phyloP scores from a whole-genome alignment of 768 basidiomycete species.

The Leccinum disarticulatum region DNA sequence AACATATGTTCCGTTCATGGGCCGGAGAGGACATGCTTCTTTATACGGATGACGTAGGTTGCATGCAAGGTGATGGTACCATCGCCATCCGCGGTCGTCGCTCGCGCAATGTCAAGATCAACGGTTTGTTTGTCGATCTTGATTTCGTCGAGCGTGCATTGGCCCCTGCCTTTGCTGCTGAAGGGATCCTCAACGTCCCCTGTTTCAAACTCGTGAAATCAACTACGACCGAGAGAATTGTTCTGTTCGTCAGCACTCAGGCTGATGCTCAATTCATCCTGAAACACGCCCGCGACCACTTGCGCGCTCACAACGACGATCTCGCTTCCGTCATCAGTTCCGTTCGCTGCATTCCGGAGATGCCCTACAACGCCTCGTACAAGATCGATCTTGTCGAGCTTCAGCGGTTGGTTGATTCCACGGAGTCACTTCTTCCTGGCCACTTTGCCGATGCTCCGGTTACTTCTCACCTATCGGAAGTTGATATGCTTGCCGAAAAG shows the following conservation, averaged over 20 bases:
- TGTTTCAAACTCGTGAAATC: constrained; percentile 17
- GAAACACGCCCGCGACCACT: constrained; percentile 14
- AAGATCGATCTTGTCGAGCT: constrained; percentile 16
- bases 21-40: constrained; percentile 12
- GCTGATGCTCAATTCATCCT: constrained; percentile 11
- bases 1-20: constrained; percentile 18
- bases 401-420: constrained; percentile 13
- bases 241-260: constrained; percentile 9
- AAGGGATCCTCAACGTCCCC: constrained; percentile 6
- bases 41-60: constrained; percentile 17
- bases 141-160: constrained; percentile 18
- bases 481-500: constrained; percentile 32
- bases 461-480: constrained; percentile 14
- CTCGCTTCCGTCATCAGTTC: constrained; percentile 11
- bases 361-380: constrained; percentile 18
- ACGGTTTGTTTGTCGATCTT: constrained; percentile 17
- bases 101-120: constrained; percentile 18
- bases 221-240: constrained; percentile 2
- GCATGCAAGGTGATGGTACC: constrained; percentile 19
- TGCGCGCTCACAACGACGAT: constrained; percentile 9
- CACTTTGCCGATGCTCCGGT: constrained; percentile 4
- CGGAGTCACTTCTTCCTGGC: constrained; percentile 6
- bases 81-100: constrained; percentile 14
- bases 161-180: constrained; percentile 13
- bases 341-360: constrained; percentile 12